Base-by-base conservation (phyloP, 2,329 filamentous ascomycete genomes). In the Botrytis deweyae region DNA sequence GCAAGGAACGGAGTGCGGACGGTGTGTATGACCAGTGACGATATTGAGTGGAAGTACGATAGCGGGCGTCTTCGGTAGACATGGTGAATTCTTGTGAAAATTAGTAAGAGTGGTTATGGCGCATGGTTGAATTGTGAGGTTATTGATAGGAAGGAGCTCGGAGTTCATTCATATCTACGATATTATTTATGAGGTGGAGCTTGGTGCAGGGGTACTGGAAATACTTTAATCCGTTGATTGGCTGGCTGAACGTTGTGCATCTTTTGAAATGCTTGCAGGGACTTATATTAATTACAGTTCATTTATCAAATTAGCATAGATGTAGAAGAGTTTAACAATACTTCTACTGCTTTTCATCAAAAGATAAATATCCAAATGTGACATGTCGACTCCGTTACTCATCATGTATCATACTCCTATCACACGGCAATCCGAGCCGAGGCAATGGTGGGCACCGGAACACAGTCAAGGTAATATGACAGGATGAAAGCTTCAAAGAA, bases 21-120 rank as follows among this genome's bases (percentile, higher is more conserved):
- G 91, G 89, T 0, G 94, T 93, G 83, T 95, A 98, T 18, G 95
- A 97, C 96, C 96, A 99, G 74, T 97, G 87, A 62, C 93, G 90
- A 81, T 90, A 98, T 83, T 99, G 96, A 65, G 93, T 95, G 0
- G 95, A 97, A 70, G 92, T 89, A 46, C 94, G 91, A 84, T 98
- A 99, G 72, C 95, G 87, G 78, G 93, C 93, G 83, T 99, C 96
- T 87, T 99, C 96, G 46, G 78, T 55, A 22, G 71, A 58, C 71
- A 73, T 73, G 42, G 33, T 62, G 33, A 52, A 22, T 18, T 9
- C 22, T 69, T n/a, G 8, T 44, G 10, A 62, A n/a, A 29, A n/a
- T 55, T 29, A 29, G 14, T 20, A 25, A n/a, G 20, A 10, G 25
- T 55, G 4, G 4, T 68, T 61, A 25, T 68, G 40, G 40, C n/a